Evolutionary conservation across 2,329 filamentous ascomycete genomes (phyloP), one percentile per base, ranked within the genome.

Genomic region (Hypoxylon rubiginosum): DNA sequence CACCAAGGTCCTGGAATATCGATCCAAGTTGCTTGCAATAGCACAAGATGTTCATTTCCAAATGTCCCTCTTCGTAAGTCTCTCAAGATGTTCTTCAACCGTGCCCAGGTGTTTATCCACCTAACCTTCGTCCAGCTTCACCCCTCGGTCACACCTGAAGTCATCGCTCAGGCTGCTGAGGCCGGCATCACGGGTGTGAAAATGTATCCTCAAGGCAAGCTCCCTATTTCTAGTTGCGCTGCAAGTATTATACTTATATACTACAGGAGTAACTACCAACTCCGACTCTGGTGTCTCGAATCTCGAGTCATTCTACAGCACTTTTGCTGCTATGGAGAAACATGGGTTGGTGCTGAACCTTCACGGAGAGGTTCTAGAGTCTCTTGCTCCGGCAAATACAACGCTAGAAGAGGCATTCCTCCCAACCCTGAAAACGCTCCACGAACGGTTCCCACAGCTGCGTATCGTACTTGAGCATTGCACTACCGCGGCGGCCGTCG

Each of bases 311-410:
- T 95, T 93, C 80, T 91, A 92, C 76, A 87, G 89, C 6, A 92
- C 95, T 13, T 97, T 98, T 76, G 87, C 85, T n/a, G 92, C 92
- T 70, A 97, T 98, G 94, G 91, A 97, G 77, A 82, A 90, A 64
- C 88, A 94, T 71, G 89, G 90, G 8, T 8, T 68, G 41, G 86
- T 97, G n/a, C 85, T 97, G 45, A 97, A 97, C 81, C 83, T 98
- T n/a, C 94, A 98, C 78, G 95, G 94, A 70, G 95, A 97, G 80
- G 88, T 91, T n/a, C 90, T 80, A 2, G 79, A 79, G 61, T 76
- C 78, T 3, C 75, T 80, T 50, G 78, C 89, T 0, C 84, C 85
- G 1, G 83, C 83, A n/a, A 78, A 76, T 24, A 69, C 78, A 32
- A 82, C 83, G 0, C 74, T 83, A 3, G 82, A 84, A 70, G 81